Evolutionary conservation across 441 rosid genomes (phyloP), one percentile per base, ranked within the genome.

Genomic region (Adansonia grandidieri): DNA sequence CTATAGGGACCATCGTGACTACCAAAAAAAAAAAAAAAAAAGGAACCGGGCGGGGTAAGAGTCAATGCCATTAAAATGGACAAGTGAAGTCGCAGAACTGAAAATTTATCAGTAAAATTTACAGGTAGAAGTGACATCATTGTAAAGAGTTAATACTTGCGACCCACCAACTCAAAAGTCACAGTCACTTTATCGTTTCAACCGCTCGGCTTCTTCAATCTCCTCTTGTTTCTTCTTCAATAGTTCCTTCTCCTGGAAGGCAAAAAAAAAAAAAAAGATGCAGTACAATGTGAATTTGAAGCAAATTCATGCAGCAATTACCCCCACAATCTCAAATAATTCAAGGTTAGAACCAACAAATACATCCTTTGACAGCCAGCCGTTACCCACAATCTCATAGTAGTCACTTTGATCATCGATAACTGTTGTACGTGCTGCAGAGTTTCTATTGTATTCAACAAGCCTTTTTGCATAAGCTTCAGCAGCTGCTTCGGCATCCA

Each of bases 381-480:
- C 92, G 78, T 93, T 96, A 64, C 92, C 89, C 86, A 92, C 98
- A 42, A 89, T 86, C 84, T 92, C 99, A 40, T 92, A 96, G 84
- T 96, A 94, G 83, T 94, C 97, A 77, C 98, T 94, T 77, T 96
- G 99, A 82, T 96, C 98, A 81, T 96, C 99, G 71, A 94, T 94
- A 75, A 94, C 98, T 13, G 95, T 89, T 10, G 98, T 96, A 20
- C 97, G 95, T 0, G 95, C 96, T 0, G 99, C 98, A n/a, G 98
- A 77, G 73, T 96, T 91, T 67, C 94, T 87, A 82, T 96, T 97
- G 76, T 94, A 96, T 15, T 94, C 98, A 45, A 96, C 96, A 54
- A 96, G 97, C 86, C 99, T 88, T 84, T 91, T 94, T 5, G 98
- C 88, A 82, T 87, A 94, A 76, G 97, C 98, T 86, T 91, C 97